Base-by-base conservation (phyloP, 2,329 filamentous ascomycete genomes). In the Phyllosticta citriasiana region DNA sequence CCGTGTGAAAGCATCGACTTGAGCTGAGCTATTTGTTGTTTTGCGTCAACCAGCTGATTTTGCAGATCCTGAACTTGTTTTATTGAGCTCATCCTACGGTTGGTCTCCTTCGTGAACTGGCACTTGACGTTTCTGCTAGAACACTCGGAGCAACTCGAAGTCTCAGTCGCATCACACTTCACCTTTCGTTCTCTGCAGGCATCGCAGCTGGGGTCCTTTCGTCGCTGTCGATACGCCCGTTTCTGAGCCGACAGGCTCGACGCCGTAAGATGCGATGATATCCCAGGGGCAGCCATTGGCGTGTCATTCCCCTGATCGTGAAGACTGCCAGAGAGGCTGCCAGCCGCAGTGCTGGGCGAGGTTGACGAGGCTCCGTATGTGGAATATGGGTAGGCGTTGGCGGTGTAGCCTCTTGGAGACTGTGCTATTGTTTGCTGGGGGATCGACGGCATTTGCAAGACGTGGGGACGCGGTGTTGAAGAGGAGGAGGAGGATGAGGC, bases 81-180 rank as follows among this genome's bases (percentile, higher is more conserved):
- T 77, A 97, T 97, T 1, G 93, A 97, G 19, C 94, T 97, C 94
- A 99, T 99, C 64, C 94, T 86, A 63, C 94, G 84, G 73, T 99
- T 99, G 12, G 94, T 99, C 76, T 99, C 94, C 77, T 99, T 99
- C 57, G 94, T 99, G 72, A 99, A 99, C 71, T 97, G 93, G 72
- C 94, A 99, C 74, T 95, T 96, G 66, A 97, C 93, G 71, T 93
- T 95, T 66, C 94, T 87, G 73, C 92, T 97, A 4, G 91, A 94
- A 77, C 94, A 99, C 76, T 99, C 94, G 1, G 94, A 97, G 74
- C 94, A 99, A 75, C 93, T 96, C 10, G 89, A 87, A 19, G 90
- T 96, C 72, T 97, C 94, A 16, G 94, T 97, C 33, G 94, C 94
- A 78, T 99, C 94, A 74, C 94, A 99, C 82, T 87, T 87, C 66